Percentiles rank a stretch among this genome's conserved stretches.
These are phyloP conservation scores for Leccinum rimulosum DNA, from an alignment of 768 basidiomycete genomes.

Conservation along the genomic window DNA sequence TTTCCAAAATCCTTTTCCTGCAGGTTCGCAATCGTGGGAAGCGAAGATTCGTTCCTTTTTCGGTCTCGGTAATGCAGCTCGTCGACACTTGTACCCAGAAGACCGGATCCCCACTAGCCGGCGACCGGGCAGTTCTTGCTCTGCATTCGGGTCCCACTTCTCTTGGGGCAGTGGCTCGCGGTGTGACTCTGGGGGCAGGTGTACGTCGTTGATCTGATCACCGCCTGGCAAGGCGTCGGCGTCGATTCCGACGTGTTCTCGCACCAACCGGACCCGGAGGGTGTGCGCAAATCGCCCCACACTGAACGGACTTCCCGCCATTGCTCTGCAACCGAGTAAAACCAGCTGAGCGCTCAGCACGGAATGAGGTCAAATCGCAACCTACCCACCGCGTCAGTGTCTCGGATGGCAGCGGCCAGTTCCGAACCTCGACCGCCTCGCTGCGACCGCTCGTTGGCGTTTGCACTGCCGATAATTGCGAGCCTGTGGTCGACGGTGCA, in stretches of 20 bases:
- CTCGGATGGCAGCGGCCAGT: slow-evolving; percentile 86
- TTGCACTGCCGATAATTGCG: slow-evolving; percentile 93
- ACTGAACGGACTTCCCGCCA: slow-evolving; percentile 93
- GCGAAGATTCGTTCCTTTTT: slow-evolving; percentile 20
- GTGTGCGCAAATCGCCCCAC: slow-evolving; percentile 97
- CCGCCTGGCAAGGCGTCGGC: slow-evolving; percentile 86
- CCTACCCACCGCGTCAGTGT: slow-evolving; percentile 89
- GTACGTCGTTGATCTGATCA: slow-evolving; percentile 47
- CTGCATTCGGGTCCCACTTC: slow-evolving; percentile 70
- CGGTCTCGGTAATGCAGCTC: slow-evolving; percentile 16
- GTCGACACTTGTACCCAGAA: slow-evolving; percentile 18
- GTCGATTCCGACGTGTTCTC: slow-evolving; percentile 94
- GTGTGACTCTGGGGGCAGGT: slow-evolving; percentile 40
- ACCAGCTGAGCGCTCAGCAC: background rate
- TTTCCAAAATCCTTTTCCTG: slow-evolving; percentile 38
- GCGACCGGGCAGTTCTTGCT: slow-evolving; percentile 50
- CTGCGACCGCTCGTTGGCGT: slow-evolving; percentile 96
- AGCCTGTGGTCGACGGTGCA: slow-evolving; percentile 93
- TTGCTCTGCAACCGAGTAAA: slow-evolving; percentile 51
- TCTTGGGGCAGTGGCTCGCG: slow-evolving; percentile 46
- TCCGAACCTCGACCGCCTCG: slow-evolving; percentile 97
- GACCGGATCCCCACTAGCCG: slow-evolving; percentile 38
- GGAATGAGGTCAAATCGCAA: slow-evolving; percentile 5
- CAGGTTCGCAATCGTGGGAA: slow-evolving; percentile 21
- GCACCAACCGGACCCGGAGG: slow-evolving; percentile 90